These are phyloP conservation scores for Maudiozyma serrabonitensis DNA, from an alignment of 805 yeast genomes.

Conservation along the genomic window DNA sequence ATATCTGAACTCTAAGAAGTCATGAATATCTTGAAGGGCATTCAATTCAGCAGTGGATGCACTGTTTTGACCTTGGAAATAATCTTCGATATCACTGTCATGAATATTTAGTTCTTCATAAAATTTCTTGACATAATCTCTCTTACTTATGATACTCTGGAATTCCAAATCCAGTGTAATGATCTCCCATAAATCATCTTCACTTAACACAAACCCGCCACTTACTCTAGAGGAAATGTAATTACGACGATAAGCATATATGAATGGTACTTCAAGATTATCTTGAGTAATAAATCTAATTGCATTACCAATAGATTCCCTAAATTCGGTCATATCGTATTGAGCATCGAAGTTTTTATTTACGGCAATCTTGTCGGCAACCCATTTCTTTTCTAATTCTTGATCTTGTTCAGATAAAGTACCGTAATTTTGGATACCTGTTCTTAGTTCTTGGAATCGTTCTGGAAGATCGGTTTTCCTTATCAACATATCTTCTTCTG, in stretches of 20 bases:
- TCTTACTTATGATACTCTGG: conserved; percentile 73
- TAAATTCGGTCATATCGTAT: conserved; percentile 44
- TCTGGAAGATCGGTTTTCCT: conserved; percentile 87
- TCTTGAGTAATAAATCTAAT: conserved; percentile 68
- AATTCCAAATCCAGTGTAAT: conserved; percentile 79
- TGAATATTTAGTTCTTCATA: conserved; percentile 43
- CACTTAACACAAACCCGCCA: conserved; percentile 42
- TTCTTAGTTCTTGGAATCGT: conserved; percentile 72
- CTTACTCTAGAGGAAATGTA: conserved; percentile 43
- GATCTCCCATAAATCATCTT: conserved; percentile 89
- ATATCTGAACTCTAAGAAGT: conserved; percentile 68
- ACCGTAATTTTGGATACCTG: conserved; percentile 54
- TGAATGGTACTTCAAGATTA: conserved; percentile 83
- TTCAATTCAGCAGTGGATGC: conserved; percentile 51
- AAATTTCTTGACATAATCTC: conserved; percentile 49
- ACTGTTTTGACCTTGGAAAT: conserved; percentile 45
- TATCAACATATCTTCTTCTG: conserved; percentile 83
- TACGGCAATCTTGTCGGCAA: conserved; percentile 49
- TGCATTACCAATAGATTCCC: conserved; percentile 59
- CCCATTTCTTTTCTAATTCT: conserved; percentile 69
- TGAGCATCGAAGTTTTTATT: conserved; percentile 41
- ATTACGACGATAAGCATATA: conserved; percentile 93
- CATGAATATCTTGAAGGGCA: conserved; percentile 66
- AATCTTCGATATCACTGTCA: conserved; percentile 50
- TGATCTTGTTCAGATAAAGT: conserved; percentile 57